phyloP scores from a whole-genome alignment of 768 basidiomycete genomes.

The Lepiota brunneoincarnata region DNA sequence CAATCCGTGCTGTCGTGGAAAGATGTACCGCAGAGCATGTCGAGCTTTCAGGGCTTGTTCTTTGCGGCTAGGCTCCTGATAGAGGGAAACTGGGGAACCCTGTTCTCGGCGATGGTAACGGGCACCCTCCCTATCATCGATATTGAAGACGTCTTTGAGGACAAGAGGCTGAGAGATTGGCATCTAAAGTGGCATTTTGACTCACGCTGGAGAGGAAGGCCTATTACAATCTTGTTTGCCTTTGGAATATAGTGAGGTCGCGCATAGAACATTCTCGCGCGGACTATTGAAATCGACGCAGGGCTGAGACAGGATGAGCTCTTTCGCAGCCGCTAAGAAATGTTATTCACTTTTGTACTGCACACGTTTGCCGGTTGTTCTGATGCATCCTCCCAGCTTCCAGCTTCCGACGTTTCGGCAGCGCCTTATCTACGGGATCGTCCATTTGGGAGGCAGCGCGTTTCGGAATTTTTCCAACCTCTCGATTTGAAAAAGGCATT shows the following conservation, averaged over 20 bases:
- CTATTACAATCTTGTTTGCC: slow-evolving; percentile 51
- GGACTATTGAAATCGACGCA: slow-evolving; percentile 49
- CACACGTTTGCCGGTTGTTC: not conserved
- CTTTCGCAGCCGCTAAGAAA: not conserved
- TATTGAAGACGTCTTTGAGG: slow-evolving; percentile 57
- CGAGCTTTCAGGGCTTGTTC: slow-evolving; percentile 49
- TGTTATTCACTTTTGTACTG: not conserved
- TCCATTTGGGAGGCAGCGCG: not conserved
- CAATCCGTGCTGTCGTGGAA: slow-evolving; percentile 76
- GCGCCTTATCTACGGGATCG: not conserved
- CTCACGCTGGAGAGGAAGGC: slow-evolving; percentile 69
- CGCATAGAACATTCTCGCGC: slow-evolving; percentile 67
- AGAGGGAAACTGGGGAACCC: not conserved
- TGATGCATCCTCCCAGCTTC: not conserved
- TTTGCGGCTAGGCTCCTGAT: slow-evolving; percentile 41
- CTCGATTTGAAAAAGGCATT: slow-evolving; percentile 17
- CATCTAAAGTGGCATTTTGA: not conserved
- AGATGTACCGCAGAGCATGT: slow-evolving; percentile 79
- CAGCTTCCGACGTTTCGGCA: slow-evolving; percentile 7
- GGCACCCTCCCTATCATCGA: slow-evolving; percentile 28
- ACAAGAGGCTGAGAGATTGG: slow-evolving; percentile 42
- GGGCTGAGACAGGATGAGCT: slow-evolving; percentile 35
- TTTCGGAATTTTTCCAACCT: slow-evolving; percentile 1
- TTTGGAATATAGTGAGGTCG: slow-evolving; percentile 53
- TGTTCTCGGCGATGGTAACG: not conserved